Evolutionary conservation across 1,284 basidiomycete species (phyloP), one percentile per base, ranked within the genome.

Genomic region (Malassezia cuniculi): DNA sequence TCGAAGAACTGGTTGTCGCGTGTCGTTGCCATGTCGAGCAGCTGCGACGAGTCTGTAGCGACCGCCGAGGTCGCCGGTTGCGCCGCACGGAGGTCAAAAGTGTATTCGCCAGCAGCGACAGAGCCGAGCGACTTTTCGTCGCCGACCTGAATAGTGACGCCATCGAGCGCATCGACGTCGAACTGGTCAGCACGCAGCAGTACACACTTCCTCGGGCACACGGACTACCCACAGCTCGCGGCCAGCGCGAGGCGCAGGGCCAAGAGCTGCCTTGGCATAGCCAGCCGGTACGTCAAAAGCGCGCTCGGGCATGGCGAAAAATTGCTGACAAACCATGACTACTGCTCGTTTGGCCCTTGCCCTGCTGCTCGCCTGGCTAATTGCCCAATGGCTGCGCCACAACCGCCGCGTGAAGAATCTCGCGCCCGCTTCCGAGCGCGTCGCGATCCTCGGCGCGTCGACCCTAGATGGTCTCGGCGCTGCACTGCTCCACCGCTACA

Each of bases 391-490:
- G 4, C 27, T 47, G 32, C 48, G 38, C 22, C 43, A 47, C 31
- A 41, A 39, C 27, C 41, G 48, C n/a, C 12, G 35, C 41, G 1
- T 32, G 48, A 1, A 42, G 43, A 15, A 40, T 47, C 39, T 76
- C 37, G 54, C 60, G 9, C 69, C 68, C 4, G 39, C 38, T 6
- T 45, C 71, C 6, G 84, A 87, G 59, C 76, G 81, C 1, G 80
- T 87, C 5, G 66, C 86, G 9, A 73, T 89, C 41, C 70, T 89
- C 19, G 85, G 85, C 12, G 83, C 80, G 1, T 80, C 81, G 6
- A 56, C 48, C 19, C 41, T 48, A 12, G 79, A 78, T 29, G 85
- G 86, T 0, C 78, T 89, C n/a, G 86, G 86, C 2, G 74, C 76
- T 36, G 73, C 74, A 3, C 72, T 87, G 15, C 83, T 84, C 1